Percentiles rank a stretch among this genome's conserved stretches.
phyloP scores from a whole-genome alignment of 2,329 filamentous ascomycete genomes.

The Anthostomella pinea region DNA sequence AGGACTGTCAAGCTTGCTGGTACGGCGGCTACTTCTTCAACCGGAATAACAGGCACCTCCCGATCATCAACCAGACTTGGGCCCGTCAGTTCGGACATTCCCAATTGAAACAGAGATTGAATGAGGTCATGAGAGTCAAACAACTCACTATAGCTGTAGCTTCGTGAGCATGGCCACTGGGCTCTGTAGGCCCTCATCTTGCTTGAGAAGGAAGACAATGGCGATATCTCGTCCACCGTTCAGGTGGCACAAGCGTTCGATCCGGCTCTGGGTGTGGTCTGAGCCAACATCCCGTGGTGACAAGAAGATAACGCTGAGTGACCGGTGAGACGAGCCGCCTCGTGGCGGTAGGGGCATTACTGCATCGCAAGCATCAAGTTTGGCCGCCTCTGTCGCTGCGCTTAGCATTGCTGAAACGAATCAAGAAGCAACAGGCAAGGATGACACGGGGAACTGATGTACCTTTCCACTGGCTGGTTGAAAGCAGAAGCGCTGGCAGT shows the following conservation, averaged over 20 bases:
- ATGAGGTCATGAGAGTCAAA: not conserved
- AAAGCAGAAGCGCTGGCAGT: conserved; percentile 24
- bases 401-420: conserved; percentile 7
- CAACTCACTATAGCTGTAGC: conserved; percentile 43
- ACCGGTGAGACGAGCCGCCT: conserved; percentile 9
- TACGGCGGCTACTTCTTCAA: conserved; percentile 36
- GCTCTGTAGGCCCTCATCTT: conserved; percentile 22
- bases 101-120: not conserved
- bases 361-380: conserved; percentile 44
- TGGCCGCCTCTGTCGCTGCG: conserved; percentile 21
- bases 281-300: conserved; percentile 35
- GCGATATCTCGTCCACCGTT: conserved; percentile 39
- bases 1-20: conserved; percentile 39
- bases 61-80: conserved; percentile 33
- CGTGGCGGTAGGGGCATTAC: conserved; percentile 35
- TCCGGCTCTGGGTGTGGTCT: conserved; percentile 29
- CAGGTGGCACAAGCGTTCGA: conserved; percentile 40
- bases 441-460: conserved; percentile 1
- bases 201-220: conserved; percentile 44
- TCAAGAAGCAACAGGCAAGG: too few relatives aligned
- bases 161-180: conserved; percentile 36
- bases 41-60: conserved; percentile 41
- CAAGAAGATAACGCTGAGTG: conserved; percentile 41
- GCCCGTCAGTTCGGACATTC: conserved; percentile 10
- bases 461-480: conserved; percentile 30